Conservation (phyloP, 176 grass and related monocot species). For the Tillandsia leiboldiana region DNA sequence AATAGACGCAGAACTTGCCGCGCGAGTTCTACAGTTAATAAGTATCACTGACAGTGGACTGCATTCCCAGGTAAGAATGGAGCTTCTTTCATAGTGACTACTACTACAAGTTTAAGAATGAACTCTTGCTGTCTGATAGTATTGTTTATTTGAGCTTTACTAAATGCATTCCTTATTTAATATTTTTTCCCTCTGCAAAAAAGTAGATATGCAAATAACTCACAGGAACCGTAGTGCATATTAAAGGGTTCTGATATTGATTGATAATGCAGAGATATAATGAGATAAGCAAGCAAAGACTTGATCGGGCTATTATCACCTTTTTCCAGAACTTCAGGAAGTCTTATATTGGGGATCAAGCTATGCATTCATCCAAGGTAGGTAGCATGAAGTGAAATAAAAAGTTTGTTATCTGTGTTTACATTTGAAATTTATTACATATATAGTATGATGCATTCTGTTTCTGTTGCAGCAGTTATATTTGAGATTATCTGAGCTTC, state of each 20-base stretch:
- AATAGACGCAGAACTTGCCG: constrained; percentile 94
- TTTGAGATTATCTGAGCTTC: constrained; percentile 90
- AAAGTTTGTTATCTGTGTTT: constrained; percentile 3
- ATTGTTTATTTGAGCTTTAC: not conserved
- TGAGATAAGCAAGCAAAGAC: constrained; percentile 91
- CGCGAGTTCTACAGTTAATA: constrained; percentile 89
- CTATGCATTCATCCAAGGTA: constrained; percentile 92
- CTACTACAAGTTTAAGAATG: not conserved
- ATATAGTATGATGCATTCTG: constrained; percentile 20
- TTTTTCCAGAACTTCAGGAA: constrained; percentile 96
- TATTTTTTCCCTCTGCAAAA: not conserved
- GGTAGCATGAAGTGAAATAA: constrained; percentile 10
- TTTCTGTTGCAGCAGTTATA: constrained; percentile 91
- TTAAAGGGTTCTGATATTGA: not conserved
- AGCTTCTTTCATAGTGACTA: constrained; percentile 22
- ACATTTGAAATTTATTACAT: constrained; percentile 16
- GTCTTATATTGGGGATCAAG: constrained; percentile 95
- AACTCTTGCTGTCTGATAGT: not conserved
- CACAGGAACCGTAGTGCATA: no score
- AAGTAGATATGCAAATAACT: no score
- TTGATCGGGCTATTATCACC: constrained; percentile 85
- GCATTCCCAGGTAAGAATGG: constrained; percentile 62
- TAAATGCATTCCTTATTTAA: not conserved
- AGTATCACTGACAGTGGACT: constrained; percentile 73
- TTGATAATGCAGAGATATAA: constrained; percentile 58